Percentiles rank a stretch among this genome's conserved stretches.
phyloP scores from a whole-genome alignment of 306 rosid genomes.

The Elaeagnus macrophylla region DNA sequence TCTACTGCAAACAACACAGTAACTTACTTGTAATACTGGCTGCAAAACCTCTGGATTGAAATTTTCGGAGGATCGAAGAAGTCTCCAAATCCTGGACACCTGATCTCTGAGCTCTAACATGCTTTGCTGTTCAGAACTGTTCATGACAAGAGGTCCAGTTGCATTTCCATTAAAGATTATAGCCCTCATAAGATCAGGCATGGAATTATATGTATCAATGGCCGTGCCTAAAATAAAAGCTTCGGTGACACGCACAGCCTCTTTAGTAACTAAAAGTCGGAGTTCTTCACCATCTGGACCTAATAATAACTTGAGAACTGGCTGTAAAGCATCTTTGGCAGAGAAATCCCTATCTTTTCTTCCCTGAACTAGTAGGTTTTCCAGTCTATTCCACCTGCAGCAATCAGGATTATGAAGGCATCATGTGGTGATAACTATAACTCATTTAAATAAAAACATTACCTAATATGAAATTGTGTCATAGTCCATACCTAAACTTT shows the following conservation, averaged over 20 bases:
- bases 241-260: constrained; percentile 77
- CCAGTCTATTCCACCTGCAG: constrained; percentile 90
- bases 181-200: constrained; percentile 60
- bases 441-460: constrained; percentile 9
- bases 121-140: constrained; percentile 52
- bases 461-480: constrained; percentile 7
- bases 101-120: constrained; percentile 67
- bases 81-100: constrained; percentile 70
- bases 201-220: constrained; percentile 41
- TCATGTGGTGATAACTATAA: constrained; percentile 23
- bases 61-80: constrained; percentile 54
- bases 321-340: constrained; percentile 82
- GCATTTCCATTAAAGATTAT: constrained; percentile 47
- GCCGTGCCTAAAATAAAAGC: constrained; percentile 58
- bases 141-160: constrained; percentile 49
- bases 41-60: constrained; percentile 68
- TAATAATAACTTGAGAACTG: constrained; percentile 72
- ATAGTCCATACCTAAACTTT: constrained; percentile 61
- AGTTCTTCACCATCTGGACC: constrained; percentile 75
- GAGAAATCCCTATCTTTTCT: constrained; percentile 82
- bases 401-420: constrained; percentile 22
- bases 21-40: constrained; percentile 71
- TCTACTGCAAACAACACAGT: constrained; percentile 3
- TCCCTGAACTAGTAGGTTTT: constrained; percentile 77
- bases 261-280: constrained; percentile 65